phyloP scores from a whole-genome alignment of 768 basidiomycete species.

The Lentinula edodes region DNA sequence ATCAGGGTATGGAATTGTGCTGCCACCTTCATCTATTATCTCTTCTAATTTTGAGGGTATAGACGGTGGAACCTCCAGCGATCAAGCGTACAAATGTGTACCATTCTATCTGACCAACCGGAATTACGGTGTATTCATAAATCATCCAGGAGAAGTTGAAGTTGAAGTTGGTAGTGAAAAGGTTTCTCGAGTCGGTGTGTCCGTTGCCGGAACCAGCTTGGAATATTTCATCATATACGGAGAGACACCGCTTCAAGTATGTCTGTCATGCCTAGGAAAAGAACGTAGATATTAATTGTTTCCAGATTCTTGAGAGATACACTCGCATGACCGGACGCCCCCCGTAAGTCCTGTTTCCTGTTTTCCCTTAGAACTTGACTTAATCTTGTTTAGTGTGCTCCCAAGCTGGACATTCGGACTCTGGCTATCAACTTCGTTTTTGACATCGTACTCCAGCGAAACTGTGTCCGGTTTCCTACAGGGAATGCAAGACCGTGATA shows the following conservation, averaged over 20 bases:
- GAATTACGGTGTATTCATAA: constrained; percentile 73
- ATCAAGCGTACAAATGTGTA: constrained; percentile 63
- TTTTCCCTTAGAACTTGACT: constrained; percentile 10
- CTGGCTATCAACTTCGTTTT: constrained; percentile 75
- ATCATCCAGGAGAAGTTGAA: constrained; percentile 72
- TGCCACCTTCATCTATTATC: background rate
- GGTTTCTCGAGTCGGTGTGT: constrained; percentile 51
- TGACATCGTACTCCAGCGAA: constrained; percentile 61
- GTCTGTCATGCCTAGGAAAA: constrained; percentile 10
- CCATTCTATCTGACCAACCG: constrained; percentile 68
- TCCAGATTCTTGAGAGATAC: constrained; percentile 53
- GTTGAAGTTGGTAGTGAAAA: constrained; percentile 68
- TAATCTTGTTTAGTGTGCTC: constrained; percentile 40
- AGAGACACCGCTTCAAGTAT: constrained; percentile 55
- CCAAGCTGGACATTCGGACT: constrained; percentile 75
- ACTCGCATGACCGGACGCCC: constrained; percentile 62
- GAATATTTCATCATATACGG: constrained; percentile 75
- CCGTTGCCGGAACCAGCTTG: constrained; percentile 54
- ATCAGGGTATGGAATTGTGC: constrained; percentile 28
- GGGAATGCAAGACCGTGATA: constrained; percentile 61
- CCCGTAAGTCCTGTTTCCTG: constrained; percentile 29
- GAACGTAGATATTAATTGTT: background rate
- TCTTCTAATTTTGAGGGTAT: background rate
- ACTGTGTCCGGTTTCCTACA: constrained; percentile 68
- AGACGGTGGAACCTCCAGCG: constrained; percentile 70